A percentile compares a stretch with the other conserved stretches of the same genome.
Evolutionary conservation across 2,329 filamentous ascomycete genomes (phyloP).

Genomic region (Paramyrothecium roridum): DNA sequence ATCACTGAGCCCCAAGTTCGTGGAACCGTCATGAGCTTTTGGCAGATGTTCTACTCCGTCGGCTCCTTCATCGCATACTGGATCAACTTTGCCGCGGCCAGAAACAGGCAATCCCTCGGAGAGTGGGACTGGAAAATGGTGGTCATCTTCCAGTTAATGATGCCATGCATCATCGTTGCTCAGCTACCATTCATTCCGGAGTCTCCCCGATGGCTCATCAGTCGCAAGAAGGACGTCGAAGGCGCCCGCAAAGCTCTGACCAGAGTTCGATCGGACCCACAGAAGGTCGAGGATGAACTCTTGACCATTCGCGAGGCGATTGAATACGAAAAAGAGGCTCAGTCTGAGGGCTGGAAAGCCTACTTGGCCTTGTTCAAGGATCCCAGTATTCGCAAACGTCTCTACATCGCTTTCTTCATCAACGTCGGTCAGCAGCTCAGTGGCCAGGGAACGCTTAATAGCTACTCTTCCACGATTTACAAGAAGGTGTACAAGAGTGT

Average conservation of each 20-base stretch:
- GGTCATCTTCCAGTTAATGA: conserved; percentile 69
- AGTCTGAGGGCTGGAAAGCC: conserved; percentile 41
- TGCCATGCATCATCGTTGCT: conserved; percentile 58
- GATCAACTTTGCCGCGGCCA: conserved; percentile 62
- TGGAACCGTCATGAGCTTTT: conserved; percentile 64
- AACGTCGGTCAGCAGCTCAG: conserved; percentile 72
- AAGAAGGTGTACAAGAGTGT: conserved; percentile 62
- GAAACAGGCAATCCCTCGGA: conserved; percentile 53
- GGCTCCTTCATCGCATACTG: conserved; percentile 48
- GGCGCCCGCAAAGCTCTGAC: conserved; percentile 55
- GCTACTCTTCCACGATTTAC: conserved; percentile 72
- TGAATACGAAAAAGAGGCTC: conserved; percentile 69
- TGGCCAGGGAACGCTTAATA: conserved; percentile 70
- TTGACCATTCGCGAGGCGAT: conserved; percentile 63
- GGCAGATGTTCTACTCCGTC: conserved; percentile 64
- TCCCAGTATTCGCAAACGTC: conserved; percentile 62
- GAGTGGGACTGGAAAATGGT: conserved; percentile 74
- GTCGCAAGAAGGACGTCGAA: conserved; percentile 57
- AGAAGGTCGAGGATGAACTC: conserved; percentile 66
- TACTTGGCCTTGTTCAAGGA: conserved; percentile 70
- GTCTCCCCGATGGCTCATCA: conserved; percentile 67
- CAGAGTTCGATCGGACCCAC: conserved; percentile 60
- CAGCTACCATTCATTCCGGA: conserved; percentile 66
- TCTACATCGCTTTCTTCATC: conserved; percentile 61
- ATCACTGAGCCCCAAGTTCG: conserved; percentile 61